A percentile compares a stretch with the other conserved stretches of the same genome.
phyloP scores from a whole-genome alignment of 1,139 yeast genomes.

The Lizanozyma gosingica region DNA sequence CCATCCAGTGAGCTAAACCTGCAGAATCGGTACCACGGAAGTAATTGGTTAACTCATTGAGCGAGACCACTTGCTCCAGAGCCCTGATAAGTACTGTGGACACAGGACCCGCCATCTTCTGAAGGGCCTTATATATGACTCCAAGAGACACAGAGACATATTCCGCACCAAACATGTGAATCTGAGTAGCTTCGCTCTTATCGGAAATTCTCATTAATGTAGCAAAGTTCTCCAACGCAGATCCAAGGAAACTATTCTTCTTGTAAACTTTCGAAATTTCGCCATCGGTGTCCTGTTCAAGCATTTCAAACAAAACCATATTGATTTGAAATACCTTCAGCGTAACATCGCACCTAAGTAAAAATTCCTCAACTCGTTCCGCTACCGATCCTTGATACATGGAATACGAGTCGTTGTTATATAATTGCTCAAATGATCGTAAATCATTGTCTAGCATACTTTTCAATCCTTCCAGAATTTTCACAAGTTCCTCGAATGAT shows the following conservation, averaged over 20 bases:
- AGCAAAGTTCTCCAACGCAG: neutral
- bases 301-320: neutral
- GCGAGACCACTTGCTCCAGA: neutral
- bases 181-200: neutral
- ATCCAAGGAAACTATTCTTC: neutral
- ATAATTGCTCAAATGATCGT: neutral
- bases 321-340: neutral
- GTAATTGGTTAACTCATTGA: neutral
- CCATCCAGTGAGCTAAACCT: neutral
- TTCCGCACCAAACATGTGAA: neutral
- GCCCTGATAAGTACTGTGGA: neutral
- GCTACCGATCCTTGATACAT: neutral
- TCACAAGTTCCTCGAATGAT: neutral
- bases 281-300: neutral
- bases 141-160: neutral
- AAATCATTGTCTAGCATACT: neutral
- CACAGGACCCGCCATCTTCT: neutral
- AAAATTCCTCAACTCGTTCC: neutral
- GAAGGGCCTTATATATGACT: neutral
- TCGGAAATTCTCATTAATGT: neutral
- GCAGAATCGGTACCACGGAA: neutral
- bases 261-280: neutral
- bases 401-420: neutral
- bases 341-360: neutral
- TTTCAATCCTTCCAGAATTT: neutral